Conservation (phyloP, 768 basidiomycete genomes). For the Phaeolepiota aurea region DNA sequence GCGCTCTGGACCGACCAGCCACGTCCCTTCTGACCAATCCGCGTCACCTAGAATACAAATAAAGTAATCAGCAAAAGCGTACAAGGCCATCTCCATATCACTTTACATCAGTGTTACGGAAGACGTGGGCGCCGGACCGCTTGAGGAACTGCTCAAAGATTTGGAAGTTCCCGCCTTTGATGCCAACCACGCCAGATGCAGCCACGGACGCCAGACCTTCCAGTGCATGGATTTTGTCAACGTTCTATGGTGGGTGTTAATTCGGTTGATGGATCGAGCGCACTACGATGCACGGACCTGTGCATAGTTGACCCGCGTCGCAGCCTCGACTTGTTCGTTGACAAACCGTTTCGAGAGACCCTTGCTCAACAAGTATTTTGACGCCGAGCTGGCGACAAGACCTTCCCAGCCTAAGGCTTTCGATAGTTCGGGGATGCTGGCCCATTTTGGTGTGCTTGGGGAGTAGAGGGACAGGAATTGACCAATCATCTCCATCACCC, state of each 20-base stretch:
- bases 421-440: slow-evolving; percentile 52
- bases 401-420: slow-evolving; percentile 39
- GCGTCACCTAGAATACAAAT: slow-evolving; percentile 49
- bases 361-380: slow-evolving; percentile 45
- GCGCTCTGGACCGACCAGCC: slow-evolving; percentile 45
- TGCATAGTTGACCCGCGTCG: slow-evolving; percentile 80
- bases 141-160: slow-evolving; percentile 80
- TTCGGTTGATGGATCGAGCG: slow-evolving; percentile 2
- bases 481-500: slow-evolving; percentile 47
- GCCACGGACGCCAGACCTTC: slow-evolving; percentile 70
- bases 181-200: slow-evolving; percentile 51
- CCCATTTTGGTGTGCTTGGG: slow-evolving; percentile 48
- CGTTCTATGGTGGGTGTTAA: slow-evolving; percentile 38
- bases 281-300: slow-evolving; percentile 37
- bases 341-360: slow-evolving; percentile 53
- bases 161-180: slow-evolving; percentile 76
- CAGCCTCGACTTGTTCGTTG: slow-evolving; percentile 69
- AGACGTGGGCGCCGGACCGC: slow-evolving; percentile 57
- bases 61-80: slow-evolving; percentile 4
- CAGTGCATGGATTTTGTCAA: slow-evolving; percentile 66
- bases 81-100: neutral
- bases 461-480: slow-evolving; percentile 50
- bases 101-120: slow-evolving; percentile 60
- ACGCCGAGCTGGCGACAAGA: slow-evolving; percentile 40
- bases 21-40: slow-evolving; percentile 26